Evolutionary conservation across 2,329 filamentous ascomycete genomes (phyloP), one percentile per base, ranked within the genome.

Genomic region (Diaporthe citrichinensis): DNA sequence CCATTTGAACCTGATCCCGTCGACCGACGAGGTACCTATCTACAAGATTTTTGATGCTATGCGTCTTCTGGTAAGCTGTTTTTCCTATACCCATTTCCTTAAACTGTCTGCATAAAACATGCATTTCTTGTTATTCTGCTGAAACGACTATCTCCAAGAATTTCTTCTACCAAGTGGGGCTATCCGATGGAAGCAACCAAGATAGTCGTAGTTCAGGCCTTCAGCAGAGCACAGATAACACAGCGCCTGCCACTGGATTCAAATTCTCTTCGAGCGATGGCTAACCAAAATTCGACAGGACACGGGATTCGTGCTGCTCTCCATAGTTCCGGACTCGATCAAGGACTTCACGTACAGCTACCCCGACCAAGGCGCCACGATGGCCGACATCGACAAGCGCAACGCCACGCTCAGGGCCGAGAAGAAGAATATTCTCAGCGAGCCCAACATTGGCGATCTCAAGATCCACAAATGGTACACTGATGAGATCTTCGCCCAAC

Each of bases 401-500:
- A 68, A 68, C 39, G 41, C 62, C 44, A 51, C 41, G 28, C 62
- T 68, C n/a, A 25, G 62, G 41, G 62, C 62, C n/a, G 39, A 46
- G 44, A 68, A 68, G 62, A 68, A 68, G 62, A 68, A 68, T 44
- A 68, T 68, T 20, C 62, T 68, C 36, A 31, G 44, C 39, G 62
- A 68, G n/a, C 62, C 62, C 62, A 68, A 68, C 31, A 34, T 68
- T 23, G 62, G 62, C 62, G 62, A 68, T 31, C 39, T 68, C 14
- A 51, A 68, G 23, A 51, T 25, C 12, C 36, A 81, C 14, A 84
- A 87, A 75, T 88, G 85, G 85, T 87, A 80, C 78, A 81, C 82
- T 23, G 86, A 88, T 74, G 81, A 83, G 4, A 81, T 85, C 25
- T 88, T 87, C 62, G 86, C 86, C 3, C 83, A 87, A 57, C 86